phyloP scores from a whole-genome alignment of 176 grass and related monocot species.

The Typha latifolia region DNA sequence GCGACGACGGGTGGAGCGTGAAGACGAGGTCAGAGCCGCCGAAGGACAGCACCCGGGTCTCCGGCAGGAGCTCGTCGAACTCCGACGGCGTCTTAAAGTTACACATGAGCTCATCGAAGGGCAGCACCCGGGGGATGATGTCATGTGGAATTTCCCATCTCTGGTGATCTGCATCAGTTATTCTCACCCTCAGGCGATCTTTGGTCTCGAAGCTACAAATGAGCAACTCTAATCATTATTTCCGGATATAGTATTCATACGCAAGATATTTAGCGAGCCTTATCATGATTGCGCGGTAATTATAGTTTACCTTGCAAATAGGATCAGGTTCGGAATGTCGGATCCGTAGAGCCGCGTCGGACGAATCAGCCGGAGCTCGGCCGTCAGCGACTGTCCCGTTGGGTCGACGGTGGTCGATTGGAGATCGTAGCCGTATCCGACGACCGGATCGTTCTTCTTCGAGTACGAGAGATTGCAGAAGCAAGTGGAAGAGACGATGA shows the following conservation, averaged over 20 bases:
- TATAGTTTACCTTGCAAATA: slow-evolving; percentile 46
- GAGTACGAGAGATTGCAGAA: background rate
- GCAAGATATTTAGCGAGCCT: too few species aligned
- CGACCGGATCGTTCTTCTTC: background rate
- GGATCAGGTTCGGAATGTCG: slow-evolving; percentile 34
- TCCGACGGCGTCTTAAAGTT: background rate
- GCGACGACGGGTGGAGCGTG: slow-evolving; percentile 28
- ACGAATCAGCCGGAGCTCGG: slow-evolving; percentile 34
- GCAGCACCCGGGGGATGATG: slow-evolving; percentile 38
- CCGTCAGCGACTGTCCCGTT: slow-evolving; percentile 24
- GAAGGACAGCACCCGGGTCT: slow-evolving; percentile 32
- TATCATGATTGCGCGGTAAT: too few species aligned
- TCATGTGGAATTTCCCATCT: slow-evolving; percentile 78
- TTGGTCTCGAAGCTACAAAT: slow-evolving; percentile 48
- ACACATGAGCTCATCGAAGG: too few species aligned
- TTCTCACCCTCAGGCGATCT: slow-evolving; percentile 60
- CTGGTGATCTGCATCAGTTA: slow-evolving; percentile 49
- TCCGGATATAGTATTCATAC: too few species aligned
- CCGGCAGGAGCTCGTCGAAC: background rate
- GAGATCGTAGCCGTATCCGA: slow-evolving; percentile 39
- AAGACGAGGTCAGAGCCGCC: slow-evolving; percentile 45
- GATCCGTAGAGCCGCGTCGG: slow-evolving; percentile 20
- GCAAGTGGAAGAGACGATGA: background rate
- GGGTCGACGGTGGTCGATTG: slow-evolving; percentile 3
- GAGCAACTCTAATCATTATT: background rate